phyloP scores from a whole-genome alignment of 2,329 filamentous ascomycete genomes.

The Nigrograna mackinnonii region DNA sequence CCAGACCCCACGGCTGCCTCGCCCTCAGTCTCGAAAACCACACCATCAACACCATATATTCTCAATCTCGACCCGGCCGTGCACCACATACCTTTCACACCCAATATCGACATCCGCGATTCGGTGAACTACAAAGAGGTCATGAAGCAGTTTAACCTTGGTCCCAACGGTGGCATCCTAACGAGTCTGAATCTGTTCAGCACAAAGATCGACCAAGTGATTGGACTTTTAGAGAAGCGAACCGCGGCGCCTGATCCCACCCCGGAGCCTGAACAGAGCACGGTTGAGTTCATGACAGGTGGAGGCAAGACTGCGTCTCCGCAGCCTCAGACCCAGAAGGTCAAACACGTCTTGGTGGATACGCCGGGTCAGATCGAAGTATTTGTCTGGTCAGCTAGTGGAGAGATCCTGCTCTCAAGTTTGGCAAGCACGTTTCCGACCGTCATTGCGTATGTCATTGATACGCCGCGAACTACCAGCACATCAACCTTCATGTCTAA shows the following conservation, averaged over 20 bases:
- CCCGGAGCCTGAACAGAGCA: constrained; percentile 31
- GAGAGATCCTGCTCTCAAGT: constrained; percentile 90
- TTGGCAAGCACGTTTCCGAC: constrained; percentile 94
- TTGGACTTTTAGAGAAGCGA: constrained; percentile 87
- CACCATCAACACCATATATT: constrained; percentile 76
- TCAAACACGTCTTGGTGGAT: constrained; percentile 85
- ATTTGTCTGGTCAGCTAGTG: constrained; percentile 97
- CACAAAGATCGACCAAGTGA: constrained; percentile 96
- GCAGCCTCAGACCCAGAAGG: constrained; percentile 55
- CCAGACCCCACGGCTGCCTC: constrained; percentile 52
- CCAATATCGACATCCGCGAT: constrained; percentile 98
- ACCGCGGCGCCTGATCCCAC: constrained; percentile 57
- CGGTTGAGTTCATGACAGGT: constrained; percentile 40
- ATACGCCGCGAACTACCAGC: constrained; percentile 89
- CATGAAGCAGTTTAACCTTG: constrained; percentile 98
- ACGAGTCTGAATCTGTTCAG: constrained; percentile 96
- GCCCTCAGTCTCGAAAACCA: constrained; percentile 30
- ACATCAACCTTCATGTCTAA: constrained; percentile 99
- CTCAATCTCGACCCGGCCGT: constrained; percentile 97
- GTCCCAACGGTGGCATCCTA: constrained; percentile 94
- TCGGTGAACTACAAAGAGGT: constrained; percentile 99
- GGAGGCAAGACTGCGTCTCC: constrained; percentile 29
- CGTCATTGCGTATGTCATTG: constrained; percentile 95
- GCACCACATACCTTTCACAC: constrained; percentile 88
- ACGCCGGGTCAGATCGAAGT: constrained; percentile 98